phyloP scores from a whole-genome alignment of 805 yeast genomes.

The Blastobotrys peoriensis region DNA sequence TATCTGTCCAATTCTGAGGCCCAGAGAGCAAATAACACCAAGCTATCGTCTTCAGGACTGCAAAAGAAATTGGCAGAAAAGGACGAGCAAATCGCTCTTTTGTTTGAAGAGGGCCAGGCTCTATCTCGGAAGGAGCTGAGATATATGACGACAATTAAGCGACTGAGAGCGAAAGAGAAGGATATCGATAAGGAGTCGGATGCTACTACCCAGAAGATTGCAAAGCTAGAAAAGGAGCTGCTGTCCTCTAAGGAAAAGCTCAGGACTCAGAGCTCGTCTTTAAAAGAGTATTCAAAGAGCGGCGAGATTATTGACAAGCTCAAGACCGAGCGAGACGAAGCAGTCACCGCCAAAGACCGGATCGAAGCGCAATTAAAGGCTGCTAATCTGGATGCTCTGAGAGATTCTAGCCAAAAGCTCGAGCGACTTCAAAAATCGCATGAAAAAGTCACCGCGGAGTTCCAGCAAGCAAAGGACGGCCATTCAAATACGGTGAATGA shows the following conservation, averaged over 20 bases:
- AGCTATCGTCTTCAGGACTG: constrained; percentile 14
- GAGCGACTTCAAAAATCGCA: constrained; percentile 27
- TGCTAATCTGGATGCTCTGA: constrained; percentile 19
- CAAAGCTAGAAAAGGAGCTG: constrained; percentile 35
- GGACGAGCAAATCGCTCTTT: constrained; percentile 57
- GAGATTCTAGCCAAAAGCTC: constrained; percentile 23
- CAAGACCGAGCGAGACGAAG: constrained; percentile 25
- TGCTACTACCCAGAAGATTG: constrained; percentile 26
- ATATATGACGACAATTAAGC: constrained; percentile 59
- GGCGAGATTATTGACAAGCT: constrained; percentile 20
- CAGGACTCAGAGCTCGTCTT: constrained; percentile 18
- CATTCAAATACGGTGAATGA: constrained; percentile 11
- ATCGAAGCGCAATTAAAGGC: constrained; percentile 20
- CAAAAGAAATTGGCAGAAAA: constrained; percentile 37
- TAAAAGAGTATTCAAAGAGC: constrained; percentile 12
- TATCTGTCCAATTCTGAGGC: constrained; percentile 25
- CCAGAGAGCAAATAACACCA: constrained; percentile 17
- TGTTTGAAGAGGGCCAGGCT: constrained; percentile 70
- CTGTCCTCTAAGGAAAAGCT: constrained; percentile 32
- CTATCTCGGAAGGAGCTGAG: constrained; percentile 66
- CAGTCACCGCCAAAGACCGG: constrained; percentile 4
- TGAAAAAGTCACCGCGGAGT: constrained; percentile 27
- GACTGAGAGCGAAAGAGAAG: constrained; percentile 45
- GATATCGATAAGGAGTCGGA: constrained; percentile 32
- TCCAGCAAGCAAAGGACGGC: constrained; percentile 33